Conservation (phyloP, 225 moss, liverwort and hornwort species). For the Polytrichum commune region DNA sequence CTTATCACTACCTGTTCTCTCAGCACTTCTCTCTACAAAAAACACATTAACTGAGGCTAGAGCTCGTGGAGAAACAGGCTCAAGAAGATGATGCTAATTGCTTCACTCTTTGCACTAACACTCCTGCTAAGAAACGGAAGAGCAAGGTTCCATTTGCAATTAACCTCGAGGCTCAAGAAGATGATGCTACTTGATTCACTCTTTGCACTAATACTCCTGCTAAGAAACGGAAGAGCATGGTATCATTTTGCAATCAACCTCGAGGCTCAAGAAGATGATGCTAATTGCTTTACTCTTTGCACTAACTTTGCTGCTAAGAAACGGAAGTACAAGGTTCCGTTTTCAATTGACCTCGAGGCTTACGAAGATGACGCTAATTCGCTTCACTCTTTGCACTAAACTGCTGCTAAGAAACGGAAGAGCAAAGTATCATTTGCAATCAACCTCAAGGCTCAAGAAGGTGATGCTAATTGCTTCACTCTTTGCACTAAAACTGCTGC, state of each 20-base stretch:
- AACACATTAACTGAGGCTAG: neutral
- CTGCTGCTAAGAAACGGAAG: neutral
- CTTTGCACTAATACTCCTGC: neutral
- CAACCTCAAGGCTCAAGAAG: neutral
- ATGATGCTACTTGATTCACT: neutral
- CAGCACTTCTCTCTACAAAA: neutral
- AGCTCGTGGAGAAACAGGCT: neutral
- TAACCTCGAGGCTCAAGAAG: no score
- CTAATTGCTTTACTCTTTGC: neutral
- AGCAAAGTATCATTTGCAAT: conserved; percentile 1
- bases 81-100: neutral
- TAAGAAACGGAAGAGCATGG: neutral
- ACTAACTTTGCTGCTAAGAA: neutral
- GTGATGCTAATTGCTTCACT: neutral
- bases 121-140: neutral
- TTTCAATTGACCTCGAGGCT: neutral
- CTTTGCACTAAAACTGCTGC: neutral
- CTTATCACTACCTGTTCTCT: neutral
- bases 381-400: neutral
- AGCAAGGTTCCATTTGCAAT: conserved; percentile 2
- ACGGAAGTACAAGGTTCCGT: neutral
- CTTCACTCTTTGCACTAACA: neutral
- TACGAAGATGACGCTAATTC: neutral
- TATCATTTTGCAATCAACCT: neutral
- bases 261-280: no score